Conservation (phyloP, 805 yeast species). For the Candida takata region DNA sequence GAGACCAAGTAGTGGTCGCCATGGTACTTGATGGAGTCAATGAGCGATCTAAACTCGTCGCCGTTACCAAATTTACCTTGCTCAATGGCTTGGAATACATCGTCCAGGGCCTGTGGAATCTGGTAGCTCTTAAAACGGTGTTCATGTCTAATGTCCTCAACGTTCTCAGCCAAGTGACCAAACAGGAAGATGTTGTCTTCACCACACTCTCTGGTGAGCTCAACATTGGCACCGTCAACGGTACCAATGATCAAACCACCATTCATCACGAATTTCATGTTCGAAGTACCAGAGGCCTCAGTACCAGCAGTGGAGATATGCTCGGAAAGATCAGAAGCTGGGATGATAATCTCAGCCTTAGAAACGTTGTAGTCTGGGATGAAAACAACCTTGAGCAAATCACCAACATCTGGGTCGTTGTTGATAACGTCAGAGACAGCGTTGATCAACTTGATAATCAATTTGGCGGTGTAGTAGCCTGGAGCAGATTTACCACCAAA, state of each 20-base stretch:
- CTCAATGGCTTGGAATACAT: slow-evolving; percentile 63
- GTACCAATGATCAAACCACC: slow-evolving; percentile 95
- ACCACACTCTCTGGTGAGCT: slow-evolving; percentile 88
- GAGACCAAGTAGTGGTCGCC: slow-evolving; percentile 84
- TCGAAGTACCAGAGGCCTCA: slow-evolving; percentile 93
- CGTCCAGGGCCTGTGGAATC: slow-evolving; percentile 50
- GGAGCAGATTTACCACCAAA: slow-evolving; percentile 97
- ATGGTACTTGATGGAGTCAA: slow-evolving; percentile 62
- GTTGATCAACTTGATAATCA: slow-evolving; percentile 79
- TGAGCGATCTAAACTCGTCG: slow-evolving; percentile 56
- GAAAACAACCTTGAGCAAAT: slow-evolving; percentile 77
- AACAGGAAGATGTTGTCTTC: slow-evolving; percentile 89
- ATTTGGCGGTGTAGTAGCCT: slow-evolving; percentile 94
- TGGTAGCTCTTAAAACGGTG: slow-evolving; percentile 52
- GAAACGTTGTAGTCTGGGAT: slow-evolving; percentile 92
- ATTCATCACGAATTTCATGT: slow-evolving; percentile 90
- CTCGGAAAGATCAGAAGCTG: slow-evolving; percentile 86
- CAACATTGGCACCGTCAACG: slow-evolving; percentile 95
- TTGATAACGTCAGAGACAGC: slow-evolving; percentile 77
- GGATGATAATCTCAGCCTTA: slow-evolving; percentile 84
- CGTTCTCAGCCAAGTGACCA: slow-evolving; percentile 86
- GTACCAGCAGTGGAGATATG: slow-evolving; percentile 97
- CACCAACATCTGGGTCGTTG: slow-evolving; percentile 65
- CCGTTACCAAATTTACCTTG: slow-evolving; percentile 65
- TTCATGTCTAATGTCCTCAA: slow-evolving; percentile 73